phyloP scores from a whole-genome alignment of 2,329 filamentous ascomycete species.

The Cyphellophora europaea region DNA sequence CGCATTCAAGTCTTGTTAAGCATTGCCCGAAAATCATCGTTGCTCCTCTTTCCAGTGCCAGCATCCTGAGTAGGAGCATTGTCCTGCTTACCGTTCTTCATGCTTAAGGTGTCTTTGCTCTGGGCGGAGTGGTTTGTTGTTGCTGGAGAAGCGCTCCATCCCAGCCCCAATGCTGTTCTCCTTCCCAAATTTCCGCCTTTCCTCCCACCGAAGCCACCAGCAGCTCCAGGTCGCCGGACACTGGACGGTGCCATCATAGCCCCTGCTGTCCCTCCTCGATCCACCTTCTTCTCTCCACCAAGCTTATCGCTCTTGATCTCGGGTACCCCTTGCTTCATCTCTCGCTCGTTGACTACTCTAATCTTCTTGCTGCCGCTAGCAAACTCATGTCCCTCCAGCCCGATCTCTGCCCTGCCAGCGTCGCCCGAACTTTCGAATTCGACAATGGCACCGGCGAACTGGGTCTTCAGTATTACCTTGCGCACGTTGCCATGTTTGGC shows the following conservation, averaged over 20 bases:
- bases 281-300: constrained; percentile 20
- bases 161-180: background rate
- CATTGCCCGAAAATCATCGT: constrained; percentile 44
- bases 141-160: too few species aligned
- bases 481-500: constrained; percentile 61
- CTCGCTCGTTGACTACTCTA: constrained; percentile 41
- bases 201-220: too few species aligned
- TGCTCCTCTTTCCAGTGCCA: constrained; percentile 35
- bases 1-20: constrained; percentile 6
- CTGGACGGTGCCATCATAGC: constrained; percentile 21
- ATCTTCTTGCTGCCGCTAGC: constrained; percentile 31
- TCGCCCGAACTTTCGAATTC: constrained; percentile 65
- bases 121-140: constrained; percentile 6
- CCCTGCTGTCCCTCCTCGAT: constrained; percentile 20
- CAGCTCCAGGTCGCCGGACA: constrained; percentile 35
- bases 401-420: constrained; percentile 51
- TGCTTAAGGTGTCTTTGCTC: constrained; percentile 13
- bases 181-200: constrained; percentile 15
- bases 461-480: constrained; percentile 69
- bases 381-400: constrained; percentile 38
- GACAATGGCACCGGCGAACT: constrained; percentile 75
- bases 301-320: constrained; percentile 32
- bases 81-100: constrained; percentile 20
- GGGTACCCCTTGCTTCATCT: constrained; percentile 35
- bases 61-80: background rate